Conservation (phyloP, 495 filamentous ascomycete species). For the Pyrenopolyporus hunteri region DNA sequence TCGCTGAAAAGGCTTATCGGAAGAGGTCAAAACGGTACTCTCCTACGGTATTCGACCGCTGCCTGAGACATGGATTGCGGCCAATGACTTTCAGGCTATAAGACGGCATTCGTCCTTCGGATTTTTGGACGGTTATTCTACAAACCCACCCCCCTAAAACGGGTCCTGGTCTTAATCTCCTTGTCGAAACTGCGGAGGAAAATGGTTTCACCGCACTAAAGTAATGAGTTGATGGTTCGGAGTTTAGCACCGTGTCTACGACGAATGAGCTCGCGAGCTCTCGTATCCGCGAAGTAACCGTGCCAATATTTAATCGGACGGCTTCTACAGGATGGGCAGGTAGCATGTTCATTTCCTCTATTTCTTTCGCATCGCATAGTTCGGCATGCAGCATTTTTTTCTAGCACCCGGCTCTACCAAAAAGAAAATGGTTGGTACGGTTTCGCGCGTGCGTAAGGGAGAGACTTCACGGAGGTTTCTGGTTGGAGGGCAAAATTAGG, state of each 20-base stretch:
- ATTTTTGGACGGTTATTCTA: constrained; percentile 30
- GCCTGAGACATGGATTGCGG: constrained; percentile 34
- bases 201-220: constrained; percentile 4
- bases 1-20: constrained; percentile 28
- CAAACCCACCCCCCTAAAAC: constrained; percentile 20
- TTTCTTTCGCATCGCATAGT: constrained; percentile 37
- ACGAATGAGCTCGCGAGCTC: constrained; percentile 12
- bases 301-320: constrained; percentile 22
- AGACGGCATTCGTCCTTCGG: constrained; percentile 28
- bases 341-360: constrained; percentile 31
- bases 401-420: constrained; percentile 29
- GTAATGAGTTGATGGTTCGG: constrained; percentile 26
- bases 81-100: constrained; percentile 37
- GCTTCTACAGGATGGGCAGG: constrained; percentile 30
- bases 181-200: constrained; percentile 5
- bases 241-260: constrained; percentile 14
- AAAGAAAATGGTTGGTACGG: constrained; percentile 35
- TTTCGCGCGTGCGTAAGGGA: constrained; percentile 1
- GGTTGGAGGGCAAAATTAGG: constrained; percentile 38
- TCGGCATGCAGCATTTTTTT: constrained; percentile 36
- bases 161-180: constrained; percentile 17
- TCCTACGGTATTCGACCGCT: constrained; percentile 31
- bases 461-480: constrained; percentile 28
- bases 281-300: constrained; percentile 28
- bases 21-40: constrained; percentile 42